Conservation (phyloP, 352 stramenopile genomes). For the Globisporangium perplexum region DNA sequence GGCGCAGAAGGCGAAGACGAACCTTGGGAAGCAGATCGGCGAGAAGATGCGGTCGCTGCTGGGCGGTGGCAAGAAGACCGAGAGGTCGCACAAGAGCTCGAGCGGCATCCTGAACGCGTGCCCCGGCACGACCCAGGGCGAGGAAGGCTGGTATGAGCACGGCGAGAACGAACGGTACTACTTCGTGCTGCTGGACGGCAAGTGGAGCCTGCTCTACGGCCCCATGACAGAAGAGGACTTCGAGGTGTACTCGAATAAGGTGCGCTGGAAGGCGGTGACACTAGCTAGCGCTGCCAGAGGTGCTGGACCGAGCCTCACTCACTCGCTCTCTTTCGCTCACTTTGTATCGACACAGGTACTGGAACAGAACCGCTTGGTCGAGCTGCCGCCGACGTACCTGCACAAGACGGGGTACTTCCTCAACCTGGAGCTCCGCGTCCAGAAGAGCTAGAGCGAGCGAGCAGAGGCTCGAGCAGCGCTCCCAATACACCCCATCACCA, state of each 20-base stretch:
- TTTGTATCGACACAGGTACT: conserved; percentile 33
- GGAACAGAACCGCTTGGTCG: conserved; percentile 56
- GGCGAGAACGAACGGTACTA: conserved; percentile 86
- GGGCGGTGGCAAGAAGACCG: conserved; percentile 62
- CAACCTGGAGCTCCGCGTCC: conserved; percentile 57
- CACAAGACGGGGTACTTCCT: conserved; percentile 80
- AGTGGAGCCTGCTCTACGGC: conserved; percentile 83
- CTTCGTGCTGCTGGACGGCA: conserved; percentile 74
- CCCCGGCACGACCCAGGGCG: conserved; percentile 66
- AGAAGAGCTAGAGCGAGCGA: conserved; percentile 35
- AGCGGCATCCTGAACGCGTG: conserved; percentile 82
- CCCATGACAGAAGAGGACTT: conserved; percentile 85
- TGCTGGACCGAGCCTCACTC: background rate
- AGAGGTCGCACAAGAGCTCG: conserved; percentile 52
- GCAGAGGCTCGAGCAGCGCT: background rate
- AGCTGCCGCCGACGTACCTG: conserved; percentile 72
- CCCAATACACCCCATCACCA: background rate
- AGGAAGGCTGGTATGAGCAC: conserved; percentile 87
- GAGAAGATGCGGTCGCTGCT: conserved; percentile 81
- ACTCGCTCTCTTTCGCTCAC: background rate
- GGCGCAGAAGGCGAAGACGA: conserved; percentile 31
- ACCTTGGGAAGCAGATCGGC: conserved; percentile 68
- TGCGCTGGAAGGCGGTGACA: conserved; percentile 9
- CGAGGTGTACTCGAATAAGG: conserved; percentile 67
- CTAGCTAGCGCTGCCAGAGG: background rate